These are phyloP conservation scores for Pinus albicaulis DNA, from an alignment of 75 land plant genomes.

Conservation along the genomic window DNA sequence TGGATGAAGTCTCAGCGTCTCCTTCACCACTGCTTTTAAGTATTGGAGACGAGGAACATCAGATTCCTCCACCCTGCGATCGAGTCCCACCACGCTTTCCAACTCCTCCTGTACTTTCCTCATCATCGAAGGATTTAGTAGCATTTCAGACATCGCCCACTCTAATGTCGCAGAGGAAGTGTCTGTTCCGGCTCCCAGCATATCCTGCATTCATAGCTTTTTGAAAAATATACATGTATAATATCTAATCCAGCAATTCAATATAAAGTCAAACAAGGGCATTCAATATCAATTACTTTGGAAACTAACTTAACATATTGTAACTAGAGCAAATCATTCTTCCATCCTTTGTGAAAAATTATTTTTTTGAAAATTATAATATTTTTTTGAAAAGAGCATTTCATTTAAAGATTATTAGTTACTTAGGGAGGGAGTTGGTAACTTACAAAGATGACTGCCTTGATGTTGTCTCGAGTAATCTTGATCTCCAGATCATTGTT, in stretches of 20 bases:
- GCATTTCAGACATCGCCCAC: constrained; percentile 47
- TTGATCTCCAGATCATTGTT: background rate
- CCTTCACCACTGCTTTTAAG: constrained; percentile 36
- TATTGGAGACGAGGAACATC: constrained; percentile 24
- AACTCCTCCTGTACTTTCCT: constrained; percentile 35
- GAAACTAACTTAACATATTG: too few species aligned
- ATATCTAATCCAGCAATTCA: background rate
- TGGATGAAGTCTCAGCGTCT: constrained; percentile 39
- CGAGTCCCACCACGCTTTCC: constrained; percentile 12
- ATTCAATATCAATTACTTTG: too few species aligned
- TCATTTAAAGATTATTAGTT: too few species aligned
- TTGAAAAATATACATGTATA: background rate
- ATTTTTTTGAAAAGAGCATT: too few species aligned
- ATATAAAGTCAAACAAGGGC: background rate
- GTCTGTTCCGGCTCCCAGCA: constrained; percentile 21
- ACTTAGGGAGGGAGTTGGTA: too few species aligned
- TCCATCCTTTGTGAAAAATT: too few species aligned
- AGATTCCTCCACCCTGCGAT: constrained; percentile 21
- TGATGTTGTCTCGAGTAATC: background rate
- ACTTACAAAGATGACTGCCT: background rate
- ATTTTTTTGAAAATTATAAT: too few species aligned
- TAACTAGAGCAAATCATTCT: too few species aligned
- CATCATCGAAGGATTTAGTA: constrained; percentile 38
- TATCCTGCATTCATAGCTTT: background rate
- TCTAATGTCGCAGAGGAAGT: constrained; percentile 21